Base-by-base conservation (phyloP, 2,329 filamentous ascomycete genomes). In the Corynespora cassiicola region DNA sequence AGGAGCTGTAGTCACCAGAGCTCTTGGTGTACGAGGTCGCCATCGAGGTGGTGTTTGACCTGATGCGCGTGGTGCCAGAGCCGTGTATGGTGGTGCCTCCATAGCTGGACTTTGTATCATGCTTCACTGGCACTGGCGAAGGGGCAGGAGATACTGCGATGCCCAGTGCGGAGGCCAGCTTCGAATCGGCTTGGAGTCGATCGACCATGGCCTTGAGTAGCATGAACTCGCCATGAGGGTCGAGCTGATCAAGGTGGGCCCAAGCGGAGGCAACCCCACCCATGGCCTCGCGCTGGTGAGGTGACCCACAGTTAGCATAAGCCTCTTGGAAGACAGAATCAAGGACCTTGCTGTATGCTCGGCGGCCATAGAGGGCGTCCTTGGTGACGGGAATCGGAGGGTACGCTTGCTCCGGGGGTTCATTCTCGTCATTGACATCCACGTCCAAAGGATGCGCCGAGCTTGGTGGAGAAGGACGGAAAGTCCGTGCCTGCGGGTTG, bases 161-260 rank as follows among this genome's bases (percentile, higher is more conserved):
- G 14, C 75, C 71, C 1, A 77, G 63, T 0, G 71, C 68, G 20
- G 68, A 66, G 5, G 73, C 69, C 6, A 92, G 75, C 64, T 86
- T 89, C 15, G 78, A 74, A 57, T 92, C 87, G 31, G 79, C 76
- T 27, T 86, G 80, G 30, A 95, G 78, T 39, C 82, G 81, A n/a
- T 88, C 79, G 45, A 95, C 78, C 50, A 95, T 81, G 39, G 82
- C 80, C 58, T 85, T 87, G 60, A 99, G 77, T 11, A 99, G 77
- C 52, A 95, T 84, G 57, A 92, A 94, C 25, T 91, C 83, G 12
- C 91, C 91, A 64, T 96, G 92, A 0, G 92, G 92, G 58, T 99
- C 92, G 19, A 92, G 78, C 28, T 88, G 83, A 65, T 97, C 89
- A 20, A 99, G 78, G 9, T 85, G 80, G 4, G 85, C 86, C 75